A percentile compares a stretch with the other conserved stretches of the same genome.
phyloP scores from a whole-genome alignment of 148 eudicot species.

The Amaranthus cruentus region DNA sequence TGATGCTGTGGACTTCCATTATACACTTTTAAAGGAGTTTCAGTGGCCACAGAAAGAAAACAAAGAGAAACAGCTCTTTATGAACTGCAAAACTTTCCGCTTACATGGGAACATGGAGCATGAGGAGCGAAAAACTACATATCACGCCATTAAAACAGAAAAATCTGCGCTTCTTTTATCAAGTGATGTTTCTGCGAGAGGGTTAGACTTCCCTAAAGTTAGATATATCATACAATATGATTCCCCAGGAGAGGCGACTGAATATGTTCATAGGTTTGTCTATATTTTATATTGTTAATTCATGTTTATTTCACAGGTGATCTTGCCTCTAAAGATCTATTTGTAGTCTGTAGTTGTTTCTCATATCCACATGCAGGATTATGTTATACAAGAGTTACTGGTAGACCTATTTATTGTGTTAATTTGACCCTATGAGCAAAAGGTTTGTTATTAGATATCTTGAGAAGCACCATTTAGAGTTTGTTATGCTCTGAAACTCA shows the following conservation, averaged over 20 bases:
- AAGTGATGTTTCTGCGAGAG: conserved; percentile 94
- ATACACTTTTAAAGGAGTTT: conserved; percentile 59
- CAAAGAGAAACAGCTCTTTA: conserved; percentile 40
- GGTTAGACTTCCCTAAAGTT: conserved; percentile 90
- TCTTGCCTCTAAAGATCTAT: neutral
- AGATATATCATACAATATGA: conserved; percentile 95
- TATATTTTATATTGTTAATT: neutral
- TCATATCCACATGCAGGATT: neutral
- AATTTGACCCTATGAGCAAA: too few species aligned
- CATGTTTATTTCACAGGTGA: neutral
- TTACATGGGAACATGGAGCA: conserved; percentile 90
- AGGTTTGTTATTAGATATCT: too few species aligned
- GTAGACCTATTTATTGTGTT: too few species aligned
- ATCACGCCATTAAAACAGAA: conserved; percentile 68
- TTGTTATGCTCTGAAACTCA: too few species aligned
- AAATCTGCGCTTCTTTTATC: conserved; percentile 88
- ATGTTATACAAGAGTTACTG: neutral
- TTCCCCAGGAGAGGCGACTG: conserved; percentile 96
- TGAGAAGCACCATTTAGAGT: too few species aligned
- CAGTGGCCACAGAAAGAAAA: conserved; percentile 44
- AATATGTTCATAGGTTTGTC: conserved; percentile 90
- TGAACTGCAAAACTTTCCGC: conserved; percentile 62
- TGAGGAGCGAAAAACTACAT: conserved; percentile 73
- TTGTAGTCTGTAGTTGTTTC: neutral
- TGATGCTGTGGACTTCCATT: conserved; percentile 91